Conservation (phyloP, 176 grass and related monocot species). For the Phoenix roebelenii region DNA sequence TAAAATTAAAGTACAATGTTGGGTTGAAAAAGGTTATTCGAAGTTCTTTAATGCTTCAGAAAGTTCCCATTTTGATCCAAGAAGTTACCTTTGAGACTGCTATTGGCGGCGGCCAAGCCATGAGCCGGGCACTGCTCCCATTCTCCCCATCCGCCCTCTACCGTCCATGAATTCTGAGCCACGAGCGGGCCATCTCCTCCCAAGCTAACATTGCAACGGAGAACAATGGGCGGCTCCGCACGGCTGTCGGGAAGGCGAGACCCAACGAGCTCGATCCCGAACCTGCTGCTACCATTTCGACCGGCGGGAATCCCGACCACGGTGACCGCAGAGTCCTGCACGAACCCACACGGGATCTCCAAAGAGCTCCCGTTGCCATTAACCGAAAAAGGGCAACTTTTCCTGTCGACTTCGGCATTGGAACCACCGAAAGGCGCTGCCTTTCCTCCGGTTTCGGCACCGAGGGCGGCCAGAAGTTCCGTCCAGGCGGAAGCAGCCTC, state of each 20-base stretch:
- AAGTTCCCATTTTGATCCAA: background rate
- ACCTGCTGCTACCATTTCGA: conserved; percentile 30
- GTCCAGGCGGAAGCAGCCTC: conserved; percentile 52
- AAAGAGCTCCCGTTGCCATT: conserved; percentile 16
- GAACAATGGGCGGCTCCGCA: conserved; percentile 26
- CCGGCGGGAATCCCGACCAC: conserved; percentile 39
- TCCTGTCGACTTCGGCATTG: conserved; percentile 1
- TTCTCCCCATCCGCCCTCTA: conserved; percentile 33
- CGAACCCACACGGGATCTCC: conserved; percentile 54
- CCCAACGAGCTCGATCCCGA: conserved; percentile 55
- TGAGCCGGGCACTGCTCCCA: conserved; percentile 49
- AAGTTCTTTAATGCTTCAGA: too few relatives aligned
- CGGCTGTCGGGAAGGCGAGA: conserved; percentile 11
- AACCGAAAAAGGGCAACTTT: conserved; percentile 32
- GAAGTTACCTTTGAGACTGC: conserved; percentile 31
- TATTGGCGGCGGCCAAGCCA: conserved; percentile 12
- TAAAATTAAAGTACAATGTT: background rate
- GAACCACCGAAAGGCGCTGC: background rate
- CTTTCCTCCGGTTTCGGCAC: background rate
- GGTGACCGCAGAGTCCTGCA: conserved; percentile 56
- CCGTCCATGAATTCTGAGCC: conserved; percentile 62
- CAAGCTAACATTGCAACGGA: conserved; percentile 67
- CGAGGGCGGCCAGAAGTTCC: conserved; percentile 30
- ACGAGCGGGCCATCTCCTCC: conserved; percentile 31
- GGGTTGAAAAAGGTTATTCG: background rate